Evolutionary conservation across 805 yeast genomes (phyloP).

Genomic region (Ogataea methylovora): DNA sequence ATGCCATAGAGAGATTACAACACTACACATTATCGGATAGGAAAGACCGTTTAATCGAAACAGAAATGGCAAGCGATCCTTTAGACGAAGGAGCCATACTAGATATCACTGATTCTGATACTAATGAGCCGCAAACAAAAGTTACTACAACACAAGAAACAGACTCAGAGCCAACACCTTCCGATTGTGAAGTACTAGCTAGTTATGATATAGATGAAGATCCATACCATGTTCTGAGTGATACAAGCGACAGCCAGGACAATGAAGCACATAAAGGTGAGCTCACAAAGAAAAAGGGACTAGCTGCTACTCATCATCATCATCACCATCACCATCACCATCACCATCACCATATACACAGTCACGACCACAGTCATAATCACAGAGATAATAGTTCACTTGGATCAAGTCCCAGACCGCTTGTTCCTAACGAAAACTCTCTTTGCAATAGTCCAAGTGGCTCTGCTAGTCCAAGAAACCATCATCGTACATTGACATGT

Average conservation of each 20-base stretch:
- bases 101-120: neutral
- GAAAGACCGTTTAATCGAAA: too few species aligned
- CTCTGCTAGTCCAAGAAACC: too few species aligned
- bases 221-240: neutral
- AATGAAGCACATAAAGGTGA: neutral
- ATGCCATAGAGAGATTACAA: too few species aligned
- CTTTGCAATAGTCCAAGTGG: too few species aligned
- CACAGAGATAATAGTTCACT: too few species aligned
- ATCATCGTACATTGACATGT: slow-evolving; percentile 36
- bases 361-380: neutral
- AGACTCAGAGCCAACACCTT: too few species aligned
- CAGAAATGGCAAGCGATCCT: too few species aligned
- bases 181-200: neutral
- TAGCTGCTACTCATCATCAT: neutral
- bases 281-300: neutral
- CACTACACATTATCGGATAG: too few species aligned
- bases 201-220: neutral
- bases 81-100: neutral
- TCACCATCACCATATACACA: neutral
- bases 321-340: neutral
- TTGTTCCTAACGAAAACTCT: too few species aligned
- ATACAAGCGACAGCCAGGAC: neutral
- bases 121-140: neutral
- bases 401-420: too few species aligned
- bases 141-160: too few species aligned